Base-by-base conservation (phyloP, 495 filamentous ascomycete genomes). In the Collariella sp. region DNA sequence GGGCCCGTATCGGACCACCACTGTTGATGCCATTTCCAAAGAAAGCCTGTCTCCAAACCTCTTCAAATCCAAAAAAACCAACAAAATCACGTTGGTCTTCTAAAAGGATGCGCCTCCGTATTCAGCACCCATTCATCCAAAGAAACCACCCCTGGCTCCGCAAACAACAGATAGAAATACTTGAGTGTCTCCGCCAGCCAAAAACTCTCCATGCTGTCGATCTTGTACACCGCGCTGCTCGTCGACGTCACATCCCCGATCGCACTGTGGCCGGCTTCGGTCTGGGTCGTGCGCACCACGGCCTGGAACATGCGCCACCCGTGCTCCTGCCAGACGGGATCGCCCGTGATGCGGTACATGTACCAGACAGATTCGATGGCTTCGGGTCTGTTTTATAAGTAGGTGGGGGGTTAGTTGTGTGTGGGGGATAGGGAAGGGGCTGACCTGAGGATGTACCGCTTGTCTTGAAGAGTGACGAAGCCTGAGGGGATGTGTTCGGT, bases 361-460 rank as follows among this genome's bases (percentile, higher is more conserved):
- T 94, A 90, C 78, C 89, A 96, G 13, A 96, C 88, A 1, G 88
- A 94, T 67, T 96, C 90, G 58, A 96, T 95, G 3, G 90, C 90
- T 74, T 96, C 90, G 41, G 90, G 90, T 42, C 88, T 90, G 18
- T 41, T 6, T 6, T 12, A n/a, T n/a, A n/a, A n/a, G n/a, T n/a
- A n/a, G n/a, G n/a, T n/a, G n/a, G n/a, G 16, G 31, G 29, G 19
- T 1, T 5, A 23, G 35, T 6, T 33, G n/a, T 1, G 29, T 33
- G 20, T 19, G 38, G 11, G n/a, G 36, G 31, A n/a, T 54, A 50
- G 38, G 10, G 18, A 41, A 46, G 34, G 19, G 6, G 56, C 72
- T 65, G 74, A 85, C 84, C 85, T 72, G n/a, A 96, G 79, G 51
- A 91, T 84, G 65, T 96, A 96, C 40, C 79, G 75, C 23, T 72